Conservation (phyloP, 2,329 filamentous ascomycete genomes). For the Didymella exigua region DNA sequence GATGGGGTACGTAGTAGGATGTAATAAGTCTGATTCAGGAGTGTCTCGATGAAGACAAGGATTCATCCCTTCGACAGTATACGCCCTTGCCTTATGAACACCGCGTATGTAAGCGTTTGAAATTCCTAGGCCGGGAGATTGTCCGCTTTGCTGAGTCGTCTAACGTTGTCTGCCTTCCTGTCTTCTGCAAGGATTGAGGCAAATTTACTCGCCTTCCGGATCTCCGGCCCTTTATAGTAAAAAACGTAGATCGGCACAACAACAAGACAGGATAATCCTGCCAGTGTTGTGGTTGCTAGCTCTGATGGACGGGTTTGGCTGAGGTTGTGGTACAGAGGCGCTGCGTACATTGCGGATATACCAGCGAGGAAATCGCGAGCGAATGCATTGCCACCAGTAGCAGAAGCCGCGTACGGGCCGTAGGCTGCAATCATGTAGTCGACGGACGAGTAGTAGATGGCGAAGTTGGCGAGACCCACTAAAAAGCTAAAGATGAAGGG, state of each 20-base stretch:
- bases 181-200: slow-evolving; percentile 46
- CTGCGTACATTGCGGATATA: slow-evolving; percentile 69
- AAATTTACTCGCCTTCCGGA: slow-evolving; percentile 60
- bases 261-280: slow-evolving; percentile 54
- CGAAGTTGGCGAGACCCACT: slow-evolving; percentile 72
- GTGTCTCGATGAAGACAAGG: too few relatives aligned
- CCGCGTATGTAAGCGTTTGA: too few relatives aligned
- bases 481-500: slow-evolving; percentile 68
- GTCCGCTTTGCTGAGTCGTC: slow-evolving; percentile 28
- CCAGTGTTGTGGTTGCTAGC: slow-evolving; percentile 61
- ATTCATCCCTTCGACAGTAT: too few relatives aligned
- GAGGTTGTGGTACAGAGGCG: slow-evolving; percentile 57
- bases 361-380: slow-evolving; percentile 75
- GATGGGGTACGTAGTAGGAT: too few relatives aligned
- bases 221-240: slow-evolving; percentile 59
- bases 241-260: slow-evolving; percentile 51
- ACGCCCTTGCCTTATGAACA: too few relatives aligned
- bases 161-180: slow-evolving; percentile 26
- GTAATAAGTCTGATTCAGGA: too few relatives aligned
- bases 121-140: slow-evolving; percentile 13
- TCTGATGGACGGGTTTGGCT: slow-evolving; percentile 51
- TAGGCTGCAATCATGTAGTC: slow-evolving; percentile 80
- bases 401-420: slow-evolving; percentile 73
- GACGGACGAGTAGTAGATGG: slow-evolving; percentile 76
- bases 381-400: slow-evolving; percentile 75